Evolutionary conservation across 768 basidiomycete genomes (phyloP), one percentile per base, ranked within the genome.

Genomic region (Pseudohyphozyma bogoriensis): DNA sequence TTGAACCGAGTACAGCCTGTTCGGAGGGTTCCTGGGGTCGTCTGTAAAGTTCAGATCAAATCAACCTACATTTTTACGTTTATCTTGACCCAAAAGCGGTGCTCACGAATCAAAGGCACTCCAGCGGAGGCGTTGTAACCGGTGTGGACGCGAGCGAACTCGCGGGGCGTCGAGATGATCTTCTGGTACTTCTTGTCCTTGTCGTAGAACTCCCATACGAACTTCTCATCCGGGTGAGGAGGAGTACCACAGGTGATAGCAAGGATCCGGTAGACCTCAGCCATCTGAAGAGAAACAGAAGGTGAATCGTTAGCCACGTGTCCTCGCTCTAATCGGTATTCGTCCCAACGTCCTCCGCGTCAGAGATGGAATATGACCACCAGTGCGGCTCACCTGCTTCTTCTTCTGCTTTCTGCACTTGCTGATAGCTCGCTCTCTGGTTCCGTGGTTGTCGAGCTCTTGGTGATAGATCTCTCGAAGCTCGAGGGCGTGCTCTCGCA

Each of bases 201-300:
- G 72, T 86, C 85, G 60, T 86, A 84, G 73, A 89, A 95, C 69
- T 95, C 90, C 87, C 86, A 97, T 20, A 81, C 78, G 71, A 96
- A 86, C 53, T 75, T 77, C 58, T 81, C 45, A 26, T 81, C 78
- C 0, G 88, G 83, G 62, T 75, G 79, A 10, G 88, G 91, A 6
- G 92, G 89, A 4, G 86, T 85, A 49, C 92, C 92, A 18, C 93
- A 81, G 1, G 87, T 84, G 32, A 91, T 85, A 26, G 81, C 85
- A 77, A 96, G 81, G 65, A 92, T 80, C 16, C 79, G 81, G 72
- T 89, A 96, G 2, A 95, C 74, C 67, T 93, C 88, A 69, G 80
- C 79, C 78, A 96, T 80, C 68, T 89, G 81, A 56, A 81, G 81
- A 70, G 89, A 85, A 7, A 10, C 16, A 16, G 26, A 6, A 15